phyloP scores from a whole-genome alignment of 257 asterid genomes.

The Nicotiana obtusifolia region DNA sequence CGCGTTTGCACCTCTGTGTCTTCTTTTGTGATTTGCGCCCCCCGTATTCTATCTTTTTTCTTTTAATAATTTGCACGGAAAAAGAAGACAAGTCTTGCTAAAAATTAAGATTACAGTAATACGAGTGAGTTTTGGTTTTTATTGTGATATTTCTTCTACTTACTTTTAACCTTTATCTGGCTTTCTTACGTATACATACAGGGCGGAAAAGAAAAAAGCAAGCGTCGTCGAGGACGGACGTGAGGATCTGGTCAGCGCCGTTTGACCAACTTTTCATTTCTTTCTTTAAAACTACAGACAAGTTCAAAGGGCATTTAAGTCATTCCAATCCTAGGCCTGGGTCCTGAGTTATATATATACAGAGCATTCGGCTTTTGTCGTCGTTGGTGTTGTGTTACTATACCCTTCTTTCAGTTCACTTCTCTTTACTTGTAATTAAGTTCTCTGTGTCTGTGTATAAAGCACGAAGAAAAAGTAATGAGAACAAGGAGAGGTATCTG shows the following conservation, averaged over 20 bases:
- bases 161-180: background rate
- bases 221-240: conserved; percentile 28
- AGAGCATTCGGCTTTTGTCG: background rate
- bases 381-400: background rate
- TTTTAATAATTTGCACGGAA: too few relatives aligned
- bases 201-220: background rate
- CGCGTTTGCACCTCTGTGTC: too few relatives aligned
- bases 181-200: background rate
- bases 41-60: too few relatives aligned
- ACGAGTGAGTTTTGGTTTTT: background rate
- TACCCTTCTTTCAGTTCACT: background rate
- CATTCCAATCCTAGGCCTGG: conserved; percentile 11
- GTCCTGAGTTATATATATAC: background rate
- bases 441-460: background rate
- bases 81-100: too few relatives aligned
- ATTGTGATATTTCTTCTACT: background rate
- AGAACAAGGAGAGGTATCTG: conserved; percentile 51
- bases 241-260: conserved; percentile 57
- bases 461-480: conserved; percentile 20
- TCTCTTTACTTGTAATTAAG: background rate
- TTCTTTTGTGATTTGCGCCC: too few relatives aligned
- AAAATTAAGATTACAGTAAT: background rate
- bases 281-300: conserved; percentile 9
- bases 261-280: conserved; percentile 42
- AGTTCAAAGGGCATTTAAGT: conserved; percentile 24